These are phyloP conservation scores for Poteriospumella lacustris DNA, from an alignment of 108 stramenopile genomes.

Conservation along the genomic window DNA sequence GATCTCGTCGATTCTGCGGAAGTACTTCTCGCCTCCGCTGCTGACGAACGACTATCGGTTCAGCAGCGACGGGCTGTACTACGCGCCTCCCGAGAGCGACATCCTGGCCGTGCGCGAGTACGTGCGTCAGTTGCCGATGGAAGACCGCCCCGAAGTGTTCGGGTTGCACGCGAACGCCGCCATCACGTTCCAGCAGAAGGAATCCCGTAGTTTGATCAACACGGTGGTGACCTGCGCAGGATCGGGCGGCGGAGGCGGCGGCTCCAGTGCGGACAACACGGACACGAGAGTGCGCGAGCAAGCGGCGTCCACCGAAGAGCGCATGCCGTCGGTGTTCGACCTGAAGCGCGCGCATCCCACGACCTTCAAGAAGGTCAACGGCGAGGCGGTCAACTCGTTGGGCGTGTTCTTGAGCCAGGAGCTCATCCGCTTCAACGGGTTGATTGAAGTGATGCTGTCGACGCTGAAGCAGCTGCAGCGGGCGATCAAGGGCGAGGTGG, in stretches of 20 bases:
- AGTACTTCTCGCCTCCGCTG: constrained; percentile 44
- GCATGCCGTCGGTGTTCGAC: constrained; percentile 41
- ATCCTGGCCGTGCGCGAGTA: constrained; percentile 40
- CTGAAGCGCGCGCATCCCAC: constrained; percentile 34
- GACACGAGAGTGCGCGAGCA: constrained; percentile 37
- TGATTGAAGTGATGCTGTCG: constrained; percentile 43
- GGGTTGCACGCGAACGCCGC: constrained; percentile 54
- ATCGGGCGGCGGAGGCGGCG: constrained; percentile 40
- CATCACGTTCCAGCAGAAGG: constrained; percentile 56
- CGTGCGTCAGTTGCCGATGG: constrained; percentile 39
- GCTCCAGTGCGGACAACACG: constrained; percentile 20
- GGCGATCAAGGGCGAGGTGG: constrained; percentile 51
- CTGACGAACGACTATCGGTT: constrained; percentile 49
- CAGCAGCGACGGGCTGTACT: constrained; percentile 48
- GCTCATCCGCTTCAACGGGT: constrained; percentile 49
- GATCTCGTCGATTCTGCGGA: constrained; percentile 49
- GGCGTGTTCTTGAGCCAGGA: constrained; percentile 57
- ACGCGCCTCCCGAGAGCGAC: constrained; percentile 39
- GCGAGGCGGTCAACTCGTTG: constrained; percentile 48
- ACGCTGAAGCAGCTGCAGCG: constrained; percentile 44
- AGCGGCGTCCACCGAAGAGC: constrained; percentile 33
- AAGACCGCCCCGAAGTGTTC: constrained; percentile 51
- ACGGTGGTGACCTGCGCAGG: constrained; percentile 26
- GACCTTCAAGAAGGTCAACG: constrained; percentile 47
- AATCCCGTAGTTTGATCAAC: constrained; percentile 41